Evolutionary conservation across 2,329 filamentous ascomycete genomes (phyloP), one percentile per base, ranked within the genome.

Genomic region (Talaromyces sp.): DNA sequence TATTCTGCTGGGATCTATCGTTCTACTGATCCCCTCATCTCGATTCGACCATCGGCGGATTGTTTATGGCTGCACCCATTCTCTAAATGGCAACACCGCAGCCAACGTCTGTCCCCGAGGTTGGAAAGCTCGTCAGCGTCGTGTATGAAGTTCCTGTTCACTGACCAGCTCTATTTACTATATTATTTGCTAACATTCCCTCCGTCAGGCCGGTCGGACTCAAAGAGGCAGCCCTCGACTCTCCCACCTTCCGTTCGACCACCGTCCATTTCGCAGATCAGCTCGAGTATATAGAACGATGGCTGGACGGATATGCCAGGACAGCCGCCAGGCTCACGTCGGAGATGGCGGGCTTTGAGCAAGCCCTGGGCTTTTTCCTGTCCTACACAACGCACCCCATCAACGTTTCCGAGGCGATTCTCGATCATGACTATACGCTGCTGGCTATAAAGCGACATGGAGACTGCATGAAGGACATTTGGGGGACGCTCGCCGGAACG

Each of bases 171-270:
- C 28, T 44, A 39, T n/a, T 7, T 17, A 27, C 10, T 25, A 30
- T 49, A 30, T 1, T 22, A 22, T 54, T 17, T 44, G 33, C 44
- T 51, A 51, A 55, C 25, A n/a, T n/a, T 13, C 17, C 36, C 2
- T n/a, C 13, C 13, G 4, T 39, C 51, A 87, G 85, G 61, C 92
- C 95, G 52, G 93, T 98, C 39, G 88, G 88, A 64, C 84, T 98
- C 68, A 95, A 93, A 78, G 95, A 99, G 84, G 95, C 95, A 57
- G 90, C 92, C 22, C 89, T 98, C 79, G 95, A 99, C 78, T 97
- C 93, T 44, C 95, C 95, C 28, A 96, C 93, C 39, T 98, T 98
- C 75, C 91, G 95, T 66, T 91, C 93, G 54, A 91, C 91, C 25
- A 86, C 91, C 49, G 80, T 89, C 54, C 92, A 97, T 78, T 96